These are phyloP conservation scores for Lagenaria siceraria DNA, from an alignment of 306 rosid species.

Conservation along the genomic window DNA sequence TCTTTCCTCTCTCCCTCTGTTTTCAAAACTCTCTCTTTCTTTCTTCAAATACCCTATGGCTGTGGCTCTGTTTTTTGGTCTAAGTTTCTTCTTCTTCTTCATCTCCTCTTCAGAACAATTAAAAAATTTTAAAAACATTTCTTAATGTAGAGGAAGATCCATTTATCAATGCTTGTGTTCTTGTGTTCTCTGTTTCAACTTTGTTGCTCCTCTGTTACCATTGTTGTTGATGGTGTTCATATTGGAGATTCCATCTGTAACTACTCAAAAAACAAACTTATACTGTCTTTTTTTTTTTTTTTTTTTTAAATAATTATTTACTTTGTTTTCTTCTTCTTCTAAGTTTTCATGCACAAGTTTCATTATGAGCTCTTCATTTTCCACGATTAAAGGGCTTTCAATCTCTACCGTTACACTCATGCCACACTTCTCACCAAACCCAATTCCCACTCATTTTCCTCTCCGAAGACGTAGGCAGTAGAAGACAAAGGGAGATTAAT, in stretches of 20 bases:
- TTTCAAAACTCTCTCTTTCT: background rate
- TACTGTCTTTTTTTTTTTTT: background rate
- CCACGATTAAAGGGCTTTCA: constrained; percentile 63
- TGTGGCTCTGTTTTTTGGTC: too few relatives aligned
- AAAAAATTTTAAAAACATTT: constrained; percentile 3
- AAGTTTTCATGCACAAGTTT: constrained; percentile 70
- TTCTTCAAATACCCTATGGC: too few relatives aligned
- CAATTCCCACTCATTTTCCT: too few relatives aligned
- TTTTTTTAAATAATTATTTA: background rate
- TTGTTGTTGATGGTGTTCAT: constrained; percentile 62
- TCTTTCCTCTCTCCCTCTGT: too few relatives aligned
- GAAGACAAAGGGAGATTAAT: too few relatives aligned
- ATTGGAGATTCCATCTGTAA: constrained; percentile 79
- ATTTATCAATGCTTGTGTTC: constrained; percentile 23
- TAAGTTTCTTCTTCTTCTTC: constrained; percentile 3
- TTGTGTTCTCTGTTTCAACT: constrained; percentile 26
- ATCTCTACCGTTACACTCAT: constrained; percentile 56
- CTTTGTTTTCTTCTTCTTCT: background rate
- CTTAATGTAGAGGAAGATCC: constrained; percentile 21
- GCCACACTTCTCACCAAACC: constrained; percentile 67
- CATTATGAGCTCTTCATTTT: constrained; percentile 78
- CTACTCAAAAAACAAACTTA: constrained; percentile 3
- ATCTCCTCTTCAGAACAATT: constrained; percentile 4
- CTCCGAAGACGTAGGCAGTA: too few relatives aligned
- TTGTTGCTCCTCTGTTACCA: constrained; percentile 47